Base-by-base conservation (phyloP, 768 basidiomycete genomes). In the Naganishia friedmannii region DNA sequence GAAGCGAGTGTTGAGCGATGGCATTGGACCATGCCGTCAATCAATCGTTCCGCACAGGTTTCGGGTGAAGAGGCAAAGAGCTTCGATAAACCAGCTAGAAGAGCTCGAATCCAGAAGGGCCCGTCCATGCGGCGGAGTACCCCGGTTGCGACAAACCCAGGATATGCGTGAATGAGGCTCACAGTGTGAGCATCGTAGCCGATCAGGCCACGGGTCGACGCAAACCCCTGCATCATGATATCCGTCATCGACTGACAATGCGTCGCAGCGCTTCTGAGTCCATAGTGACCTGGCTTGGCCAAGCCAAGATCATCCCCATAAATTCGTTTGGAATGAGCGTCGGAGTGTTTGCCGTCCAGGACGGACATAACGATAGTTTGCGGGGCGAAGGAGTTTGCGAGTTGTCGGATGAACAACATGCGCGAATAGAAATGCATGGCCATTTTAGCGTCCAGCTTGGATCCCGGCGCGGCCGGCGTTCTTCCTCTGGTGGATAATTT, bases 331-430 rank as follows among this genome's bases (percentile, higher is more conserved):
- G 19, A 13, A 48, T 67, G 53, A 32, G 45, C 46, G 53, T 66
- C 34, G 17, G 63, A 55, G 19, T 66, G 21, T 13, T 60, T 57
- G n/a, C 70, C 70, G 23, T 71, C 70, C 15, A 71, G 57, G 26
- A 71, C 66, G 34, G 66, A 58, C 55, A 71, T 42, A 66, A 71
- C 56, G 66, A 67, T 58, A 3, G 66, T 46, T 5, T 34, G 45
- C 5, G 54, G 54, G 19, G 66, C 55, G 28, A 71, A 57, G 8
- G 45, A 10, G 10, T 56, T 28, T 8, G 1, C 6, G 31, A 71
- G 66, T 53, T 71, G 66, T 29, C 66, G 55, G 57, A 71, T 60
- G 54, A 71, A 55, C 21, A 71, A 37, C 70, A 71, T 71, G 8
- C 70, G 66, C 12, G 66, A 57, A 39, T 71, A 71, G 42, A 67